Evolutionary conservation across 345 rosid species (phyloP), one percentile per base, ranked within the genome.

Genomic region (Corymbia maculata): DNA sequence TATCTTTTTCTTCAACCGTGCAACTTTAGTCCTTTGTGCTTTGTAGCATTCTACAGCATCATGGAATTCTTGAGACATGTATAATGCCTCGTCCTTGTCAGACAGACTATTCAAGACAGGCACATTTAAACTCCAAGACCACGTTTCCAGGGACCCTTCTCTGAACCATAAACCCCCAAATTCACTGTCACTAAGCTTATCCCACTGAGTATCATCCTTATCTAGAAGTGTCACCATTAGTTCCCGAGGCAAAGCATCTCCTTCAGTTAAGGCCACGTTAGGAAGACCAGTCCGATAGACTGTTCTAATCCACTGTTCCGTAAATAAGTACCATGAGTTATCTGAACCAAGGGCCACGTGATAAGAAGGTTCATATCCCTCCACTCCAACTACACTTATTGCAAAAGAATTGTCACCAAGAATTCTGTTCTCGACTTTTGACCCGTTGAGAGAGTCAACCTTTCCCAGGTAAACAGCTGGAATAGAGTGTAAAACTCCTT

Each of bases 41-140:
- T 90, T 96, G 94, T 97, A 97, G 49, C 80, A 91, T 85, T 94
- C 96, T 4, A 92, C 89, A 11, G 97, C 95, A 45, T 94, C 94
- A 85, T 89, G 92, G 88, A 94, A 96, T 89, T 91, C 96, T 88
- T 91, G 91, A 30, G 98, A 96, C 93, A 90, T 91, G 88, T 89
- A 94, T 55, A 94, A 89, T 61, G 92, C 92, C 88, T 96, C 98
- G 86, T 96, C 98, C 75, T 89, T 92, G 82, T 96, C 97, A 2
- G 95, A 94, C 86, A 97, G 95, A 89, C 99, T 96, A 90, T 92
- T 95, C 89, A 97, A 91, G 91, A 97, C 98, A 3, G 99, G 99
- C 86, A 96, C 99, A 87, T 96, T 96, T 91, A 96, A 92, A 89
- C 99, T 96, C 99, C 99, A 97, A 0, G 99, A 95, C 99, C 99